phyloP scores from a whole-genome alignment of 2,329 filamentous ascomycete species.

The Penicillium brasilianum region DNA sequence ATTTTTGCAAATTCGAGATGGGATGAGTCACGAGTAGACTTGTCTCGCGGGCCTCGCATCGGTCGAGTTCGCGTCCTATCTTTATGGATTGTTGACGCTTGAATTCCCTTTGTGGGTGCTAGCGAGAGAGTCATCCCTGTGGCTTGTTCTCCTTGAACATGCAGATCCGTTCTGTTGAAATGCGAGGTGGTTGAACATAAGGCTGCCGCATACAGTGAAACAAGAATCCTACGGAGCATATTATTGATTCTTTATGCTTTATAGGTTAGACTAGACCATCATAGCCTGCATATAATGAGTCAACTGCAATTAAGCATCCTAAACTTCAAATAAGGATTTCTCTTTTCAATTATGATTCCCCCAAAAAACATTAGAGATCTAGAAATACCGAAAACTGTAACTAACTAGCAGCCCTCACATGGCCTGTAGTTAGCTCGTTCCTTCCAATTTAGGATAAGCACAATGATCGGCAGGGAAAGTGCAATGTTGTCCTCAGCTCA shows the following conservation, averaged over 20 bases:
- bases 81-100: conserved; percentile 36
- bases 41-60: conserved; percentile 9
- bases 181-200: conserved; percentile 9
- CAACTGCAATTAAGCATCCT: background rate
- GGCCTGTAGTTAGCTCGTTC: no score
- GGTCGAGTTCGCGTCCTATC: conserved; percentile 47
- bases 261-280: conserved; percentile 7
- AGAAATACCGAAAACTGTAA: no score
- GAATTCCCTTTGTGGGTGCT: conserved; percentile 40
- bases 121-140: conserved; percentile 1
- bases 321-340: background rate
- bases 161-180: conserved; percentile 23
- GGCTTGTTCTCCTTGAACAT: conserved; percentile 3
- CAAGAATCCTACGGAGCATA: conserved; percentile 19
- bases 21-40: conserved; percentile 26
- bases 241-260: conserved; percentile 16
- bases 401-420: background rate
- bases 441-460: background rate
- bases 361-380: background rate
- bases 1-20: conserved; percentile 23
- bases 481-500: conserved; percentile 27
- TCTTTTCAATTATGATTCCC: background rate
- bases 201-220: conserved; percentile 21
- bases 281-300: background rate
- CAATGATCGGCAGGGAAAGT: conserved; percentile 9